Evolutionary conservation across 2,329 filamentous ascomycete genomes (phyloP), one percentile per base, ranked within the genome.

Genomic region (Epichloe bromicola): DNA sequence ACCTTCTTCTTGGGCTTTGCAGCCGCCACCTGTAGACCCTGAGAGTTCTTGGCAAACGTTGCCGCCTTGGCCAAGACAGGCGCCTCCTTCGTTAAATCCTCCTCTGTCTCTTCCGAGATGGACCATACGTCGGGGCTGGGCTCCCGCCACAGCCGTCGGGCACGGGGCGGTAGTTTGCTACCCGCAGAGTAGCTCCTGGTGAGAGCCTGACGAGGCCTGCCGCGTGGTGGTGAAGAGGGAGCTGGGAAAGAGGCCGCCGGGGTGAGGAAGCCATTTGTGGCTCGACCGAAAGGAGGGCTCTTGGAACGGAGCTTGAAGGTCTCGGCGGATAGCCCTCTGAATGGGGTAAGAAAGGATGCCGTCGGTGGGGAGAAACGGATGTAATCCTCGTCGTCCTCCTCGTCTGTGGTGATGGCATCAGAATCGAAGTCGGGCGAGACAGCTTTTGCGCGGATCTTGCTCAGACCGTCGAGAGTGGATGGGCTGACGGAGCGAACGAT

Each of bases 61-160:
- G 47, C 63, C 61, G 49, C 62, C 56, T 36, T 64, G 58, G 55
- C 65, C 66, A 10, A 64, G 56, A 61, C 61, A 45, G 64, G 68
- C 60, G 66, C 62, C 59, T 74, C 70, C 63, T 70, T 64, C 19
- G 69, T 63, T 23, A 72, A 61, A 57, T 78, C 74, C 58, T 75
- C 74, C 63, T 78, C 76, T 1, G 73, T 73, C 65, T 80, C 76
- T 61, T 80, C 77, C 62, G 78, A 73, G 51, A 80, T 80, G 33
- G 74, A 74, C 72, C 76, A 80, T 3, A 80, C 77, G 49, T 79
- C 76, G 0, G 76, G 76, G 58, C 76, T 80, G 6, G 77, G 77
- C 63, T 78, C 72, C 38, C 76, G 67, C 77, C 77, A 80, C 1
- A 77, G 58, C 46, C 67, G 65, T 17, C 62, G 58, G 8, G 73